These are phyloP conservation scores for Ambrosiella xylebori DNA, from an alignment of 2,329 filamentous ascomycete species.

Conservation along the genomic window DNA sequence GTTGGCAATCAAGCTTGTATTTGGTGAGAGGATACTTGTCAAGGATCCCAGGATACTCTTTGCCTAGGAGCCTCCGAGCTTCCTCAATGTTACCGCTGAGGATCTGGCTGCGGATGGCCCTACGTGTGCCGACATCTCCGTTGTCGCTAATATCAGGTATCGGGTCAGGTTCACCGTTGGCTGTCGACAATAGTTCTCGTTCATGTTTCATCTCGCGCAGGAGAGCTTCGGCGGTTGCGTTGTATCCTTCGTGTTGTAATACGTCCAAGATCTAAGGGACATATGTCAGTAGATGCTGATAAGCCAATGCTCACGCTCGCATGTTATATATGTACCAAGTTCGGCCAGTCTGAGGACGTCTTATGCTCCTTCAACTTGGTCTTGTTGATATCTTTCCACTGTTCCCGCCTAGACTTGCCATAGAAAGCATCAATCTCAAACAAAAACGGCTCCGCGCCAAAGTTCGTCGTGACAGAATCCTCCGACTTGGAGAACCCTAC, in stretches of 20 bases:
- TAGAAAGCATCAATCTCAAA: neutral
- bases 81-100: constrained; percentile 83
- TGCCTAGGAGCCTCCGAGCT: constrained; percentile 64
- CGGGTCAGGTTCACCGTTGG: constrained; percentile 33
- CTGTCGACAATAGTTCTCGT: constrained; percentile 48
- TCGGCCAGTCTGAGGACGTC: too few relatives aligned
- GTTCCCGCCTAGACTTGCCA: too few relatives aligned
- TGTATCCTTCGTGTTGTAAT: constrained; percentile 84
- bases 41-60: constrained; percentile 66
- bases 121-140: constrained; percentile 68
- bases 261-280: constrained; percentile 45
- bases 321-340: too few relatives aligned
- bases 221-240: constrained; percentile 83
- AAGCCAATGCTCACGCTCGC: too few relatives aligned
- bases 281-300: neutral
- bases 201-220: constrained; percentile 63
- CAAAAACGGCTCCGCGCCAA: neutral
- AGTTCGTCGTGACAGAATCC: constrained; percentile 31
- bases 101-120: constrained; percentile 74
- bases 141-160: constrained; percentile 57
- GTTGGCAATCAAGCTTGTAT: constrained; percentile 74
- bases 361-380: too few relatives aligned
- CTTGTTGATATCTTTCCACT: too few relatives aligned
- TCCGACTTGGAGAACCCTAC: constrained; percentile 48
- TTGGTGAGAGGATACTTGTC: constrained; percentile 66